A percentile compares a stretch with the other conserved stretches of the same genome.
These are phyloP conservation scores for Marchantia paleacea DNA, from an alignment of 225 moss, liverwort and hornwort species.

Conservation along the genomic window DNA sequence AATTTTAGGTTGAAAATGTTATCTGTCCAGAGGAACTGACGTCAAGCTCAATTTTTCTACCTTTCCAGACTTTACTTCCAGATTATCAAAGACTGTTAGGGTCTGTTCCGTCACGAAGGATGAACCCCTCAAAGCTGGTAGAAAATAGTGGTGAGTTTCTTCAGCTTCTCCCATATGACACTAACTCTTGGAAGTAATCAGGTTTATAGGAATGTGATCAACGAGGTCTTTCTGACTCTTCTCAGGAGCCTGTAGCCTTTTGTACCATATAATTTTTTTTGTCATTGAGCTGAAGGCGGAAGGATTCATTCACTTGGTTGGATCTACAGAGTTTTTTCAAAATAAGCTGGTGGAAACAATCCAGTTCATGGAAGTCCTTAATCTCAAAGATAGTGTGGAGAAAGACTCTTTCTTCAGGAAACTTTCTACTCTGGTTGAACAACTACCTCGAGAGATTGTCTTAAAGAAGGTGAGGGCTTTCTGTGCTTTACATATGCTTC, in stretches of 20 bases:
- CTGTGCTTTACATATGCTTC: neutral
- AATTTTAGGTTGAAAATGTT: too few species aligned
- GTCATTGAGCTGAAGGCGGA: neutral
- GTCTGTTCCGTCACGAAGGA: conserved; percentile 72
- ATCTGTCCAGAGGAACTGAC: neutral
- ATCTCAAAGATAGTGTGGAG: conserved; percentile 92
- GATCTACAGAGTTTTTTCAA: conserved; percentile 75
- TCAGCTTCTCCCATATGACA: neutral
- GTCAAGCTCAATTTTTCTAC: neutral
- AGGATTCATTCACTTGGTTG: conserved; percentile 6
- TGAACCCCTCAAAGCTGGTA: conserved; percentile 85
- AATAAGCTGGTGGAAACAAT: conserved; percentile 95
- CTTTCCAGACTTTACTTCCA: conserved; percentile 70
- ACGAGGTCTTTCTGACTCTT: neutral
- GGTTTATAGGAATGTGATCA: neutral
- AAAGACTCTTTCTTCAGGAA: conserved; percentile 88
- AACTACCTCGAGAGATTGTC: conserved; percentile 81
- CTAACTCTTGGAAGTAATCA: neutral
- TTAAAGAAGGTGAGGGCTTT: conserved; percentile 59
- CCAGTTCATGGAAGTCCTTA: conserved; percentile 92
- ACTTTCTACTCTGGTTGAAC: conserved; percentile 77
- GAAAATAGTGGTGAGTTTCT: conserved; percentile 80
- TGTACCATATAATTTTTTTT: neutral
- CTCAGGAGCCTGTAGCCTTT: neutral
- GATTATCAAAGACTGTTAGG: conserved; percentile 89